phyloP scores from a whole-genome alignment of 1,139 yeast genomes.

The Geotrichum aggregatum region DNA sequence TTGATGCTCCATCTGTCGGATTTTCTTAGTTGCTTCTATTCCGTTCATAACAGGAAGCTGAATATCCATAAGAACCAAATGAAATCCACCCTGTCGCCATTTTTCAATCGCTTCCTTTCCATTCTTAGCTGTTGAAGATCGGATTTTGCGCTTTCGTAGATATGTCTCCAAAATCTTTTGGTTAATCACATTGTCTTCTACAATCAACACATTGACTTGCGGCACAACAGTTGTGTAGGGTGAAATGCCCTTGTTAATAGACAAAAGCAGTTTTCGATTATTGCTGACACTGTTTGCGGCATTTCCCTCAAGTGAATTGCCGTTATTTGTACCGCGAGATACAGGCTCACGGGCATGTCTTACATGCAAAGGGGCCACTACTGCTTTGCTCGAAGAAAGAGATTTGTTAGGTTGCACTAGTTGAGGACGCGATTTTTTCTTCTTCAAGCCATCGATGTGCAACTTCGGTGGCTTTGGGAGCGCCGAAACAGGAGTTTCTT shows the following conservation, averaged over 20 bases:
- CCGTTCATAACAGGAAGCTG: constrained; percentile 93
- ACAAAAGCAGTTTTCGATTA: constrained; percentile 16
- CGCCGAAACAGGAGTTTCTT: too few relatives aligned
- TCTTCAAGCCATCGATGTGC: background rate
- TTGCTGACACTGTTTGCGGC: constrained; percentile 7
- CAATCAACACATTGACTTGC: constrained; percentile 83
- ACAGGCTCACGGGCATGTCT: background rate
- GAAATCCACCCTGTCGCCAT: constrained; percentile 91
- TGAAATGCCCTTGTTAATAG: constrained; percentile 19
- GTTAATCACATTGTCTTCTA: constrained; percentile 92
- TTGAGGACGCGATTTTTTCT: background rate
- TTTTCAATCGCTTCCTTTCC: constrained; percentile 90
- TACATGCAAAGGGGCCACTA: background rate
- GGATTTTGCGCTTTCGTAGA: constrained; percentile 77
- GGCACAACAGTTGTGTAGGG: constrained; percentile 43
- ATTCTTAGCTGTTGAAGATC: constrained; percentile 80
- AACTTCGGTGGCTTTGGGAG: background rate
- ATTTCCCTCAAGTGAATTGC: background rate
- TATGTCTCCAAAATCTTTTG: constrained; percentile 93
- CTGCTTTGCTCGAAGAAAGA: background rate
- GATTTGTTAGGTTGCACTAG: background rate
- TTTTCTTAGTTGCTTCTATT: constrained; percentile 85
- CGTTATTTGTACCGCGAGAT: background rate
- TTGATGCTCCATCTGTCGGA: constrained; percentile 72
- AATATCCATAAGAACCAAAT: constrained; percentile 88